Evolutionary conservation across 75 land plant genomes (phyloP).

Genomic region (Azolla pinnata): DNA sequence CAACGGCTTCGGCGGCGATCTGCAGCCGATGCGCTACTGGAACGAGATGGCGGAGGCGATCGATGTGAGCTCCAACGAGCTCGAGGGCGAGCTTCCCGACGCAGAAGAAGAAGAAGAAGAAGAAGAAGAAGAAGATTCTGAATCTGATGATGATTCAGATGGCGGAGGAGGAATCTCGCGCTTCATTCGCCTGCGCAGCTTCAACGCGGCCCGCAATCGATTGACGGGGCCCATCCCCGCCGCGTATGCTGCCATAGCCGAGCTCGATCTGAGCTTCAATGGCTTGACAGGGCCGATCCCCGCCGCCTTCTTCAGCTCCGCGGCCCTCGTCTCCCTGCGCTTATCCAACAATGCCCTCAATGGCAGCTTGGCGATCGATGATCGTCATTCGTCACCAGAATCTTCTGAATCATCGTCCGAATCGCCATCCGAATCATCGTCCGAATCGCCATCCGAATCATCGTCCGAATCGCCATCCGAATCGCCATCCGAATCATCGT

Average conservation of each 20-base stretch:
- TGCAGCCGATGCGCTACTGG: conserved; percentile 59
- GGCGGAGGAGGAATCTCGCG: conserved; percentile 6
- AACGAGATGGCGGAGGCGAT: conserved; percentile 47
- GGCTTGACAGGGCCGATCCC: conserved; percentile 51
- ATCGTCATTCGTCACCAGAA: conserved; percentile 29
- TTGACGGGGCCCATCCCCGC: conserved; percentile 49
- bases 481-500: no score
- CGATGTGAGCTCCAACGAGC: conserved; percentile 69
- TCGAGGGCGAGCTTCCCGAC: conserved; percentile 57
- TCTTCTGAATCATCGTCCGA: background rate
- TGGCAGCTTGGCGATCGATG: conserved; percentile 45
- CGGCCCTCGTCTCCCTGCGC: conserved; percentile 49
- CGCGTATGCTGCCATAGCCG: conserved; percentile 34
- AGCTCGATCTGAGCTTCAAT: conserved; percentile 73
- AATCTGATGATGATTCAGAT: conserved; percentile 19
- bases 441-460: conserved; percentile 32
- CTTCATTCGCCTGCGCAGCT: conserved; percentile 44
- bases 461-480: no score
- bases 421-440: background rate
- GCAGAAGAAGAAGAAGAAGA: no score
- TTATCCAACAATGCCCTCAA: conserved; percentile 50
- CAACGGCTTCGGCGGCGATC: conserved; percentile 59
- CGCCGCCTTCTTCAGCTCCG: conserved; percentile 32
- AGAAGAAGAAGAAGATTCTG: no score
- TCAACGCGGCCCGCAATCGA: conserved; percentile 59